phyloP scores from a whole-genome alignment of 129 eudicot genomes.

The Oenanthe sinensis region DNA sequence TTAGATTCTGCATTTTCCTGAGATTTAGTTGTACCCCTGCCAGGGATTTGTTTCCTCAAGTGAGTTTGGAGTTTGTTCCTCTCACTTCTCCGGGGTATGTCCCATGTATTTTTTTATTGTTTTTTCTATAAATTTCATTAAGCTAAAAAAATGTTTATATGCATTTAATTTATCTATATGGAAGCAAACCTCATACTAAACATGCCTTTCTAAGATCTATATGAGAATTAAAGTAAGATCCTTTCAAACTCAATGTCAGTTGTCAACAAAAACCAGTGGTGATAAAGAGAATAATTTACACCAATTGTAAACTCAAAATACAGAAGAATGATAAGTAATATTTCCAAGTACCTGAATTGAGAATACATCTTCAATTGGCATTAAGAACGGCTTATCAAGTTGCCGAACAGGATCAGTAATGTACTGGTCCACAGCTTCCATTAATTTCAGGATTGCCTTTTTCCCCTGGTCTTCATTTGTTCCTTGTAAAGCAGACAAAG shows the following conservation, averaged over 20 bases:
- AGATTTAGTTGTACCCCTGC: neutral
- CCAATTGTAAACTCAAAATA: neutral
- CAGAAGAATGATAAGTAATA: neutral
- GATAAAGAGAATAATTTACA: neutral
- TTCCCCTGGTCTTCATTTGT: conserved; percentile 14
- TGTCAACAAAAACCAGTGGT: neutral
- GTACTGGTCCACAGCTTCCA: conserved; percentile 22
- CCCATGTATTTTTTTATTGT: neutral
- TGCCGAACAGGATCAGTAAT: conserved; percentile 16
- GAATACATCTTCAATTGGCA: conserved; percentile 26
- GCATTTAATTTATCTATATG: neutral
- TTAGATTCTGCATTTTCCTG: neutral
- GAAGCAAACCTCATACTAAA: neutral
- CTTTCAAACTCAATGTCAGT: neutral
- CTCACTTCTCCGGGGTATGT: neutral
- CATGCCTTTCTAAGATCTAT: neutral
- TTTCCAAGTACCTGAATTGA: conserved; percentile 17
- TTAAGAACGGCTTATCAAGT: conserved; percentile 20
- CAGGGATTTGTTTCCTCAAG: neutral
- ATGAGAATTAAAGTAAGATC: neutral
- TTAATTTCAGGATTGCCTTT: conserved; percentile 15
- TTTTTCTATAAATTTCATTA: too few relatives aligned
- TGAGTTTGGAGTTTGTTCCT: neutral
- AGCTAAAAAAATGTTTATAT: neutral
- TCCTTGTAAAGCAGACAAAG: conserved; percentile 22